Evolutionary conservation across 192 early-diverging fungal genomes (phyloP).

Genomic region (Coemansia sp.): DNA sequence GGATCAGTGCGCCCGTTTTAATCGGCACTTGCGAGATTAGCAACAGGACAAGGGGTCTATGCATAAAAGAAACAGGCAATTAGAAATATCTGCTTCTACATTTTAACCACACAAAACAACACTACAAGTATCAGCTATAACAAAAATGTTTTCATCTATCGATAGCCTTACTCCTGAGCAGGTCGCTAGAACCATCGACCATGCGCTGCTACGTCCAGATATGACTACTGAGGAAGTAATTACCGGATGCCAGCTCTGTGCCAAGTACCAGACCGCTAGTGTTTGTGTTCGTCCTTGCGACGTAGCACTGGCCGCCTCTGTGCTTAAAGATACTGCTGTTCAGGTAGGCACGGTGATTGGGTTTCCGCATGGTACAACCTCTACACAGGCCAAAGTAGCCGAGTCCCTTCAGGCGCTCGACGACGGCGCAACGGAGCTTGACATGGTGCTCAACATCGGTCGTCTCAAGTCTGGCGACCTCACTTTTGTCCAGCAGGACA

Average conservation of each 20-base stretch:
- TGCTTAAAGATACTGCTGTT: constrained; percentile 45
- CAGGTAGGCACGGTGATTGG: constrained; percentile 60
- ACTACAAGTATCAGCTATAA: too few species aligned
- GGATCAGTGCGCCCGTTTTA: too few species aligned
- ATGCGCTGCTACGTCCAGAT: constrained; percentile 57
- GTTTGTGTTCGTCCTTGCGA: constrained; percentile 66
- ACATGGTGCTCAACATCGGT: constrained; percentile 61
- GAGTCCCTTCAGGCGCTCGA: constrained; percentile 55
- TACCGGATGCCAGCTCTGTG: constrained; percentile 54
- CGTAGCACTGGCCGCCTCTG: constrained; percentile 47
- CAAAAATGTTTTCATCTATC: constrained; percentile 9
- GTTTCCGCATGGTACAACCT: constrained; percentile 60
- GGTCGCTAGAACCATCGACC: constrained; percentile 59
- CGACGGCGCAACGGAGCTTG: constrained; percentile 61
- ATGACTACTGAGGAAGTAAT: constrained; percentile 56
- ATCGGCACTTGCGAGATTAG: too few species aligned
- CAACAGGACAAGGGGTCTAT: background rate
- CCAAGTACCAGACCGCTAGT: constrained; percentile 51
- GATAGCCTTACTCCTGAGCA: constrained; percentile 52
- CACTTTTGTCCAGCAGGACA: constrained; percentile 49
- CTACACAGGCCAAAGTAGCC: constrained; percentile 53
- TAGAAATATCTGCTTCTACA: background rate
- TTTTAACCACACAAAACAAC: too few species aligned
- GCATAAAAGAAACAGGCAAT: background rate
- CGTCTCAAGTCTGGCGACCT: constrained; percentile 49